Base-by-base conservation (phyloP, 2,329 filamentous ascomycete genomes). In the Colletotrichum horii region DNA sequence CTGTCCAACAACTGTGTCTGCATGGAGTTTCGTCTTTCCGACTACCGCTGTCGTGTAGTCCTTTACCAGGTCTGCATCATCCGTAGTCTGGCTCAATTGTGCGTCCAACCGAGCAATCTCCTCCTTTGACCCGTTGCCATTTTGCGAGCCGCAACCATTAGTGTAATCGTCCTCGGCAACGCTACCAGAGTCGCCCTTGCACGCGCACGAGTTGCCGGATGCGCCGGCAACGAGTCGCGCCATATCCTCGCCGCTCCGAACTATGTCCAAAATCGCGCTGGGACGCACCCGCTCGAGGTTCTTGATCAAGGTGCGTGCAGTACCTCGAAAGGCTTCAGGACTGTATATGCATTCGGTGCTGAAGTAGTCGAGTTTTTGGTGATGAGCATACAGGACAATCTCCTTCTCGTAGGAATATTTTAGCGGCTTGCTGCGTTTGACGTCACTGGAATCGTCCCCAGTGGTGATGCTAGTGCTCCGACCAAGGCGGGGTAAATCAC, bases 401-500 rank as follows among this genome's bases (percentile, higher is more conserved):
- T 99, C 97, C 86, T 99, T 99, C 83, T 99, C 97, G 82, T 98
- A 99, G 2, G 96, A 96, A 83, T 98, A 99, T 84, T 99, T 98
- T 61, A 99, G 89, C 16, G 97, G 97, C 85, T 99, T 99, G 85
- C 95, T 98, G 78, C 97, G 91, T 87, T 98, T 97, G 78, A 98
- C 96, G 76, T 97, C 95, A 75, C 94, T 96, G n/a, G 90, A 91
- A 36, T 92, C 88, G 80, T 92, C 93, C 55, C 91, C 94, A 4
- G 93, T 99, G 16, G 98, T 89, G 79, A 99, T 98, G 79, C 92
- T 97, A 3, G 97, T 98, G 69, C 95, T 96, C 76, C 97, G 89
- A 16, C 96, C 95, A 14, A 99, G 86, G 34, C 97, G 92, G 1
- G 97, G 94, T 56, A 99, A 84, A 84, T 99, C 97, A 26, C 96